phyloP scores from a whole-genome alignment of 495 filamentous ascomycete genomes.

The Podospora tetraspora region DNA sequence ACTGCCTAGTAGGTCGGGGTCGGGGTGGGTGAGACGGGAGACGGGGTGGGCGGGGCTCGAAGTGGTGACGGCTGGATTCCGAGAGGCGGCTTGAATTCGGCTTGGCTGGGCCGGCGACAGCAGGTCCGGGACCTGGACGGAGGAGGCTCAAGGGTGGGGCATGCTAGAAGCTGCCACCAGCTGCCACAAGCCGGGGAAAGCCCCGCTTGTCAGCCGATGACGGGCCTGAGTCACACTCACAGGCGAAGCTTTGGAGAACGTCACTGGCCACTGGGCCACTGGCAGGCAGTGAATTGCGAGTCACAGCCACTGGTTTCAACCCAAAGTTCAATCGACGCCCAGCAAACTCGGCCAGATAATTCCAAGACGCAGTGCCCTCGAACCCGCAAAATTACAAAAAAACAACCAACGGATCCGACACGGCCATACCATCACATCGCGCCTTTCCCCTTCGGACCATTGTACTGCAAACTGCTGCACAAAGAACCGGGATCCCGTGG shows the following conservation, averaged over 20 bases:
- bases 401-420: not conserved
- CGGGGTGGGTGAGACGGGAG: not conserved
- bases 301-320: not conserved
- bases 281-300: not conserved
- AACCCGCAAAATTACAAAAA: constrained; percentile 6
- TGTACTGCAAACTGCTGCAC: constrained; percentile 4
- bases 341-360: not conserved
- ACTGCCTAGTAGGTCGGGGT: not conserved
- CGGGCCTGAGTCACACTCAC: constrained; percentile 27
- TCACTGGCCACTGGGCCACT: constrained; percentile 15
- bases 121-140: not conserved
- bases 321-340: constrained; percentile 6
- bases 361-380: not conserved
- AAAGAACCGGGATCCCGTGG: constrained; percentile 12
- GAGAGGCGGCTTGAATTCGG: not conserved
- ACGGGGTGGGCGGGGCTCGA: not conserved
- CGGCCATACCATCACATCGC: not conserved
- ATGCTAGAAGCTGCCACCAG: constrained; percentile 17
- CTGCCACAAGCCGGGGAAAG: not conserved
- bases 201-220: constrained; percentile 33
- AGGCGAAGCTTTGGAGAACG: constrained; percentile 21
- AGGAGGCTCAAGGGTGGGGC: not conserved
- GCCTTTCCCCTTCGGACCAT: not conserved
- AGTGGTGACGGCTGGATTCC: not conserved
- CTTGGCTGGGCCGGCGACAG: not conserved